Base-by-base conservation (phyloP, 1,284 basidiomycete species). In the Leccinum pseudoinsigne region DNA sequence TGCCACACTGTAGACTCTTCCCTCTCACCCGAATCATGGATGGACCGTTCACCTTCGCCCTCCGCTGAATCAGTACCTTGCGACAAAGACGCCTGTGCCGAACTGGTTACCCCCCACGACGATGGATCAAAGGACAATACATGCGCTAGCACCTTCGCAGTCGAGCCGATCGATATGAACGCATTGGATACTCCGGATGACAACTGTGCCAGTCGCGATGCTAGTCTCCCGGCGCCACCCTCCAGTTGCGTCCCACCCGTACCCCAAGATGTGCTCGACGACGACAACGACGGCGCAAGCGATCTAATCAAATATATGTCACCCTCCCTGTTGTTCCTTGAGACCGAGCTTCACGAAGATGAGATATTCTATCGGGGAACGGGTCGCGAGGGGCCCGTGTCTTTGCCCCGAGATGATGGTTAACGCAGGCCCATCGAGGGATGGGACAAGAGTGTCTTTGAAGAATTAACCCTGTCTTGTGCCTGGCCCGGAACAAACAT, bases 371-470 rank as follows among this genome's bases (percentile, higher is more conserved):
- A 53, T 51, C 34, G 51, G 4, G 36, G 18, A 11, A 57, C 62
- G 0, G 62, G 61, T 12, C 62, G 23, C 10, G 65, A 69, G 21
- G 62, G 55, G 23, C 23, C 23, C 23, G 9, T 69, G 65, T 55
- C 47, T 68, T 3, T 68, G 55, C 12, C 62, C 65, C 0, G 67
- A 68, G 14, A 64, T 61, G 67, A 68, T 68, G 67, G 16, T 57
- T 23, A 50, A 59, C 3, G 53, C 58, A 1, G 54, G 58, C 23
- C 23, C 4, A 18, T 64, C 23, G 62, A 67, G 23, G 62, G 58
- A 21, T 67, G 66, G 66, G 38, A 57, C 12, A 47, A 28, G 51
- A 26, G 14, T 28, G 21, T 26, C 8, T 23, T 53, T 8, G 16
- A 14, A 0, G 23, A 53, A 16, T 53, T 23, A 14, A 12, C 18